These are phyloP conservation scores for Pichia kluyveri DNA, from an alignment of 805 yeast species.

Conservation along the genomic window DNA sequence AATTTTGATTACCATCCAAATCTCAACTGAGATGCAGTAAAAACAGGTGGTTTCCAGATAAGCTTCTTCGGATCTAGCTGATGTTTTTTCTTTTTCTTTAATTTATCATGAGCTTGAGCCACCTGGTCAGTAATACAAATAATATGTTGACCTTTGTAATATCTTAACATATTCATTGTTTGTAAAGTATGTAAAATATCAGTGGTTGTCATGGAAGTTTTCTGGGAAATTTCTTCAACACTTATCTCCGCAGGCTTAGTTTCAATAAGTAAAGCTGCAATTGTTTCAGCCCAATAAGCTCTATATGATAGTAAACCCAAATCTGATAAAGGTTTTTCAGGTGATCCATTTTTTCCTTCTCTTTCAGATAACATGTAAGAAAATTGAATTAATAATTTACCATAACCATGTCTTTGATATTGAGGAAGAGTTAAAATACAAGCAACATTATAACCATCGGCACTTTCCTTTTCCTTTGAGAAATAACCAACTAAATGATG, in stretches of 20 bases:
- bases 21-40: slow-evolving; percentile 89
- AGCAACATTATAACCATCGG: slow-evolving; percentile 92
- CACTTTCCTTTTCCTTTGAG: slow-evolving; percentile 93
- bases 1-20: slow-evolving; percentile 70
- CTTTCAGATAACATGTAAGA: slow-evolving; percentile 83
- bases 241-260: slow-evolving; percentile 41
- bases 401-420: slow-evolving; percentile 92
- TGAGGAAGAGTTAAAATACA: slow-evolving; percentile 95
- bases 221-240: slow-evolving; percentile 80
- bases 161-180: slow-evolving; percentile 79
- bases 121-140: slow-evolving; percentile 81
- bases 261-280: slow-evolving; percentile 66
- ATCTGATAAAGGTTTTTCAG: slow-evolving; percentile 95
- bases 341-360: slow-evolving; percentile 90
- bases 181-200: slow-evolving; percentile 92
- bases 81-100: slow-evolving; percentile 58
- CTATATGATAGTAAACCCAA: slow-evolving; percentile 88
- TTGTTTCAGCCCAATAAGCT: slow-evolving; percentile 92
- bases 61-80: slow-evolving; percentile 63
- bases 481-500: slow-evolving; percentile 96
- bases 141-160: slow-evolving; percentile 91
- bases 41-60: slow-evolving; percentile 92
- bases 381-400: slow-evolving; percentile 84
- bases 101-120: slow-evolving; percentile 62
- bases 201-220: slow-evolving; percentile 92